Evolutionary conservation across 202 grass and related monocot species (phyloP).

Genomic region (Carex sylvatica): DNA sequence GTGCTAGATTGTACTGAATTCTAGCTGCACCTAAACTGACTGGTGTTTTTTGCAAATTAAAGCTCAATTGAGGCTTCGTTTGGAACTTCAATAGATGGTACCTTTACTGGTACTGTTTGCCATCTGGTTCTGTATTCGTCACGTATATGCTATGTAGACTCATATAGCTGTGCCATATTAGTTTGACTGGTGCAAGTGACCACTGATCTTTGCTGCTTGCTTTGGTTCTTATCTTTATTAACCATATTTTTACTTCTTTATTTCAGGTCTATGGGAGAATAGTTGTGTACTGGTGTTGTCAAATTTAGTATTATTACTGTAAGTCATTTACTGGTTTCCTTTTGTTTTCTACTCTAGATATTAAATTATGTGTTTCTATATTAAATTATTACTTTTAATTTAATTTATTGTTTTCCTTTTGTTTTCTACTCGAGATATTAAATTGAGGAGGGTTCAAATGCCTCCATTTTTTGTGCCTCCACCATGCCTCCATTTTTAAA

Average conservation of each 20-base stretch:
- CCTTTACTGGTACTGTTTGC: slow-evolving; percentile 1
- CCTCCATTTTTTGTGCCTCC: too few species aligned
- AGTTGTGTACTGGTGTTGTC: neutral
- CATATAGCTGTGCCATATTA: neutral
- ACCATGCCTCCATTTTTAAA: too few species aligned
- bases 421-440: neutral
- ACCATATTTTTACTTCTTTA: neutral
- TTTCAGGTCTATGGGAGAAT: slow-evolving; percentile 22
- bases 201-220: neutral
- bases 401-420: slow-evolving; percentile 2
- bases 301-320: slow-evolving; percentile 8
- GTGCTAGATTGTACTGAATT: neutral
- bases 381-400: neutral
- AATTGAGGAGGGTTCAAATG: too few species aligned
- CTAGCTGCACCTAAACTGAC: neutral
- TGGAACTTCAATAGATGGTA: neutral
- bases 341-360: slow-evolving; percentile 3
- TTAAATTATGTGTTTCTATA: neutral
- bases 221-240: neutral
- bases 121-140: neutral
- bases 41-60: neutral
- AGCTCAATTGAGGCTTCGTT: neutral
- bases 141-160: neutral
- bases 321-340: slow-evolving; percentile 15
- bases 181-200: neutral